phyloP scores from a whole-genome alignment of 495 filamentous ascomycete species.

The Sabuloglossum arenarium region DNA sequence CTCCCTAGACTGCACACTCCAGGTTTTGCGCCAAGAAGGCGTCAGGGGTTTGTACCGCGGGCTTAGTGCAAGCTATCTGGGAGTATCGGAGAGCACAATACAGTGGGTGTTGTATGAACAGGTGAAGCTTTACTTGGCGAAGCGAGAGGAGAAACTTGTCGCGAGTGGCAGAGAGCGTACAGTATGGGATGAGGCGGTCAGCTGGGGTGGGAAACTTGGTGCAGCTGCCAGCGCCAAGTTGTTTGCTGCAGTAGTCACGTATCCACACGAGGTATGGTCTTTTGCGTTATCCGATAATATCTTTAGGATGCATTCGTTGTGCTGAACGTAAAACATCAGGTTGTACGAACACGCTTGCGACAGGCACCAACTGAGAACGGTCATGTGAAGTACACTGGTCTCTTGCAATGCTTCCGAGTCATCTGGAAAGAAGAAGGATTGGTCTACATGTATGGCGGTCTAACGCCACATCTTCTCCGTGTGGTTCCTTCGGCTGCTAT shows the following conservation, averaged over 20 bases:
- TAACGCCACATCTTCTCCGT: slow-evolving; percentile 70
- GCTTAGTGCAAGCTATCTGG: slow-evolving; percentile 70
- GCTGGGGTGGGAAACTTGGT: slow-evolving; percentile 47
- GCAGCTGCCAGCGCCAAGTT: slow-evolving; percentile 70
- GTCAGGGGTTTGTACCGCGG: slow-evolving; percentile 63
- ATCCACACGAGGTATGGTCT: slow-evolving; percentile 63
- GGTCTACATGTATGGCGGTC: slow-evolving; percentile 59
- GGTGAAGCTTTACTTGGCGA: slow-evolving; percentile 44
- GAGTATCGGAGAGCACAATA: slow-evolving; percentile 65
- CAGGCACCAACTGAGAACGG: slow-evolving; percentile 60
- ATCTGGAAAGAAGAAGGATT: slow-evolving; percentile 75
- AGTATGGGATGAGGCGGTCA: slow-evolving; percentile 40
- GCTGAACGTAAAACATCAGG: slow-evolving; percentile 20
- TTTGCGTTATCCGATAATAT: neutral
- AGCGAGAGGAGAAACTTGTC: slow-evolving; percentile 31
- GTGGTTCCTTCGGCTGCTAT: slow-evolving; percentile 79
- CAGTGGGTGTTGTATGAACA: slow-evolving; percentile 81
- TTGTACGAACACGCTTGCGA: slow-evolving; percentile 59
- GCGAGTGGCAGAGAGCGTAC: slow-evolving; percentile 31
- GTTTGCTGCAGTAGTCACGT: slow-evolving; percentile 56
- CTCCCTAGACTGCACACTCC: slow-evolving; percentile 56
- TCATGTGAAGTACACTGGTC: slow-evolving; percentile 57
- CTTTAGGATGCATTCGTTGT: neutral
- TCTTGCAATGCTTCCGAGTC: slow-evolving; percentile 60
- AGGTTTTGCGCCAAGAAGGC: slow-evolving; percentile 60